Base-by-base conservation (phyloP, 2,329 filamentous ascomycete species). In the Elsinoe arachidis region DNA sequence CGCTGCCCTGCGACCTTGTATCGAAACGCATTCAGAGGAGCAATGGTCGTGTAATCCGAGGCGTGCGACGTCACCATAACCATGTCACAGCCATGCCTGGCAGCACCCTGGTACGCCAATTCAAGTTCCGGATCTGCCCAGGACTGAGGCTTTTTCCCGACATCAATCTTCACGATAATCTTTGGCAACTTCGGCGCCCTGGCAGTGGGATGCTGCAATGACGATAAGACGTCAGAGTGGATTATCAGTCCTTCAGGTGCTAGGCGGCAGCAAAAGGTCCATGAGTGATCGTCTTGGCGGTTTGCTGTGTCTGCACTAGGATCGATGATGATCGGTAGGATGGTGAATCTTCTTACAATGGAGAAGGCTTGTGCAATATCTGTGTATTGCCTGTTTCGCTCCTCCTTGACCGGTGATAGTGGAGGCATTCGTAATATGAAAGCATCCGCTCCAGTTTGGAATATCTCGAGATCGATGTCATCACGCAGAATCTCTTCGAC, bases 361-460 rank as follows among this genome's bases (percentile, higher is more conserved):
- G 82, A 81, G 47, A 87, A 72, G 1, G 76, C 77, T 43, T 77
- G 76, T 54, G 82, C 83, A 61, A 86, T 62, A 12, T 49, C n/a
- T 7, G 54, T 35, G 19, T 34, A 56, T 38, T 56, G 54, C 33
- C 14, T 15, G 14, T 49, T 21, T 17, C 54, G 54, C n/a, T 55
- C 37, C 10, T 47, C 54, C 19, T 49, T 56, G 41, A 5, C 2
- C 2, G 19, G 19, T 23, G 39, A 35, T 6, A 56, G 12, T 14
- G 33, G 10, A 11, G 55, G 30, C 26, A 49, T 44, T 11, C 49
- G 54, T 3, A 87, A 71, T 64, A 87, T 83, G 33, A 88, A 80
- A 5, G 83, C 84, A 67, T 88, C 85, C 2, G 79, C 80, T 3
- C 83, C 84, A n/a, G 79, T 79, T 59, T 86, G 84, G 17, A 86